These are phyloP conservation scores for Phycomyces blakesleeanus DNA, from an alignment of 192 early-diverging fungal genomes.

Conservation along the genomic window DNA sequence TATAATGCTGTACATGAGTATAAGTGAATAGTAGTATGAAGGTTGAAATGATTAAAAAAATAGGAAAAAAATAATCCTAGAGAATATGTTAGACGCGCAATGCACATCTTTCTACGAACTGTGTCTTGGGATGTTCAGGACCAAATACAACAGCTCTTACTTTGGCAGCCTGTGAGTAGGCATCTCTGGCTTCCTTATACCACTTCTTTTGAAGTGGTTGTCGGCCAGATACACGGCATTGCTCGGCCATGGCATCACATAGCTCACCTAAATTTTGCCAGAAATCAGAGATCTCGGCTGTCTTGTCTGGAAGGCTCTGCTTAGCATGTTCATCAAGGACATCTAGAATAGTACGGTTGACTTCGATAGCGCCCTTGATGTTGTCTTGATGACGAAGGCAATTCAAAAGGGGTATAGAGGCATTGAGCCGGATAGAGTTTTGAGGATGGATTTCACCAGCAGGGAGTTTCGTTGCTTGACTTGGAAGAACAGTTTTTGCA, in stretches of 20 bases:
- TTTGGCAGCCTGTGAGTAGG: conserved; percentile 23
- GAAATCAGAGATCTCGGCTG: conserved; percentile 59
- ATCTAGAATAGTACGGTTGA: conserved; percentile 34
- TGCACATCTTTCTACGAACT: conserved; percentile 5
- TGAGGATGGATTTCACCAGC: conserved; percentile 42
- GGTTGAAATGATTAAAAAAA: too few species aligned
- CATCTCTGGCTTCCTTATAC: conserved; percentile 38
- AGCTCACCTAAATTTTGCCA: conserved; percentile 52
- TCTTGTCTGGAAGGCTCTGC: conserved; percentile 45
- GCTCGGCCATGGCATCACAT: conserved; percentile 49
- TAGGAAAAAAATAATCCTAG: too few species aligned
- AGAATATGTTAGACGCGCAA: too few species aligned
- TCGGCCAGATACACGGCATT: conserved; percentile 11
- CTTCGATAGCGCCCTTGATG: conserved; percentile 31
- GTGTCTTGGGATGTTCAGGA: conserved; percentile 36
- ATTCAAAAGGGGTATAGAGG: conserved; percentile 37
- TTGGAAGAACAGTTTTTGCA: conserved; percentile 18
- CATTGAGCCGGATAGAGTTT: conserved; percentile 45
- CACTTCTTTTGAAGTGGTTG: conserved; percentile 17
- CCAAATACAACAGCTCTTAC: conserved; percentile 38
- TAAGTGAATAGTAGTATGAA: too few species aligned
- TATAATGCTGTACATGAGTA: too few species aligned
- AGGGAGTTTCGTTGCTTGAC: conserved; percentile 34
- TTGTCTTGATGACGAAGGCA: conserved; percentile 22
- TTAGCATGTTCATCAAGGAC: conserved; percentile 37